Conservation (phyloP, 306 rosid species). For the Acmispon strigosus region DNA sequence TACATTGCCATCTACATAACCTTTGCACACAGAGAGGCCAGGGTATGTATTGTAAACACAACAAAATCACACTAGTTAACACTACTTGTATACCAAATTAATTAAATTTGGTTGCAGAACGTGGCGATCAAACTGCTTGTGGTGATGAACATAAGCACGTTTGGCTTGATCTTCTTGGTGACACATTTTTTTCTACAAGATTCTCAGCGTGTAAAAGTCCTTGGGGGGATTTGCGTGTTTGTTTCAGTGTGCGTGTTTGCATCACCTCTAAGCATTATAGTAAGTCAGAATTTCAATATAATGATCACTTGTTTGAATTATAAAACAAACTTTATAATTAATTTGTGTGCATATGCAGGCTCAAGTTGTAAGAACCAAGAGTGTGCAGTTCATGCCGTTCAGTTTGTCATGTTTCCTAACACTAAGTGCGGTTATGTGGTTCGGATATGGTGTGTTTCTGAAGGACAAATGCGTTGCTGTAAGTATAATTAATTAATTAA, state of each 20-base stretch:
- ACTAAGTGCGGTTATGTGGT: conserved; percentile 72
- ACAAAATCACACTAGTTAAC: no score
- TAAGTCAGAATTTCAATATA: conserved; percentile 12
- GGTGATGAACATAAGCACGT: conserved; percentile 42
- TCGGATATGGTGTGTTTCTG: conserved; percentile 47
- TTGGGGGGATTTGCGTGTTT: conserved; percentile 67
- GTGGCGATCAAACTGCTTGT: conserved; percentile 31
- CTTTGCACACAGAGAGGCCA: conserved; percentile 39
- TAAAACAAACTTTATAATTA: background rate
- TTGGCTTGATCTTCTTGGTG: conserved; percentile 30
- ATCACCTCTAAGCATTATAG: conserved; percentile 70
- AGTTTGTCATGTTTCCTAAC: conserved; percentile 61
- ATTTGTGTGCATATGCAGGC: conserved; percentile 25
- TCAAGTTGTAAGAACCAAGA: conserved; percentile 54
- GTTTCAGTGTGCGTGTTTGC: conserved; percentile 61
- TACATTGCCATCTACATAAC: conserved; percentile 44
- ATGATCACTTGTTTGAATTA: no score
- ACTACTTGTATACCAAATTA: no score
- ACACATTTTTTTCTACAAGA: conserved; percentile 20
- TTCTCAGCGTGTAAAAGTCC: conserved; percentile 19
- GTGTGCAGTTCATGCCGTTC: conserved; percentile 75
- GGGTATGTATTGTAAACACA: conserved; percentile 31
- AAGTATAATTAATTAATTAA: conserved; percentile 15
- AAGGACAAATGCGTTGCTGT: conserved; percentile 59
- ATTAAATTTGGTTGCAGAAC: background rate